Evolutionary conservation across 352 stramenopile species (phyloP), one percentile per base, ranked within the genome.

Genomic region (Globisporangium barbulae): DNA sequence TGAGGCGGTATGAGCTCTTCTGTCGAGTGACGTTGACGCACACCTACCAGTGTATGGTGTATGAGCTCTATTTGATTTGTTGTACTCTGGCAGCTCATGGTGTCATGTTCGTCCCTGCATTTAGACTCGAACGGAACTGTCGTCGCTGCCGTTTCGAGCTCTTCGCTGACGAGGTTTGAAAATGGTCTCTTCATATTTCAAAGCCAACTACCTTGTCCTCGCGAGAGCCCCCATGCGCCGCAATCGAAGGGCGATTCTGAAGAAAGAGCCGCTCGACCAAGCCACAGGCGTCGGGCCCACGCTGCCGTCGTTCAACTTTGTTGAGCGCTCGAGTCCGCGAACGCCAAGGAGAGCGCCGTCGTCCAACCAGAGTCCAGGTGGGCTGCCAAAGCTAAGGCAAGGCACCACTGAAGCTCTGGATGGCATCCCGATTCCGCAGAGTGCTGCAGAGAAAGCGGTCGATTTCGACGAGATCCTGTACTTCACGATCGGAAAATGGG

Each of bases 241-340:
- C 25, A 65, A 21, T 33, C 47, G 45, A 7, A n/a, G 30, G 15
- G 31, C n/a, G 25, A 42, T 57, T 33, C 30, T 65, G 28, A 49
- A 42, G 33, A 41, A 59, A 9, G 61, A 69, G 6, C 48, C 50
- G 31, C 33, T 83, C 22, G 54, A 71, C 15, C 53, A 60, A 4
- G 68, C 72, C 8, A 72, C 67, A 17, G 75, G 64, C 44, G 49
- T 85, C 50, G 72, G 67, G 2, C 31, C 75, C 33, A 65, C 53
- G 31, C 63, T 90, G 49, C 81, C 79, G 25, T 72, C 69, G 30
- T 90, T 90, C 67, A 91, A 91, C 53, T 89, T 89, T 58, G 71
- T 91, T 49, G 79, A 89, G 59, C 57, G 66, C 41, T 71, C 70
- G 55, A 35, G 35, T 3, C 55, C 54, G 3, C 59, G 61, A n/a